These are phyloP conservation scores for Cystofilobasidium bisporidii DNA, from an alignment of 768 basidiomycete genomes.

Conservation along the genomic window DNA sequence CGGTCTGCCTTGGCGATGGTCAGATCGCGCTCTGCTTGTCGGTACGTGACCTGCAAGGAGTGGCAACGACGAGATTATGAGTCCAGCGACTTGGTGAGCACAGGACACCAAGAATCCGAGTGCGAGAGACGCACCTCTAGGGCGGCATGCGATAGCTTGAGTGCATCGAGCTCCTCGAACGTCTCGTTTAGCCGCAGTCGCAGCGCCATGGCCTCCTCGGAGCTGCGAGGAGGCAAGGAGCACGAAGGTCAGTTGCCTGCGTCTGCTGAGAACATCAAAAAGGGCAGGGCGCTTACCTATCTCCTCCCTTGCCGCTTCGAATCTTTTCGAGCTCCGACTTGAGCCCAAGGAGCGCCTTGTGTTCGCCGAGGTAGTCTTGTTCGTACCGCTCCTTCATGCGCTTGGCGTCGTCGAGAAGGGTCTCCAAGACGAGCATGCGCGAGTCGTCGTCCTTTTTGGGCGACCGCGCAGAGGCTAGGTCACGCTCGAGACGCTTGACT, in stretches of 20 bases:
- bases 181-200: slow-evolving; percentile 80
- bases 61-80: not conserved
- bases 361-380: slow-evolving; percentile 70
- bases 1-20: slow-evolving; percentile 77
- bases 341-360: slow-evolving; percentile 69
- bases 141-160: slow-evolving; percentile 60
- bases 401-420: slow-evolving; percentile 80
- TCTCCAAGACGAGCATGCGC: slow-evolving; percentile 74
- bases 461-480: slow-evolving; percentile 57
- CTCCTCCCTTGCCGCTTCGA: slow-evolving; percentile 62
- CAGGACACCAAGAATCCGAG: not conserved
- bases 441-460: slow-evolving; percentile 51
- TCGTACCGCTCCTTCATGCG: slow-evolving; percentile 84
- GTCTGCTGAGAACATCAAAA: not conserved
- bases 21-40: slow-evolving; percentile 48
- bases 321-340: slow-evolving; percentile 81
- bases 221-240: slow-evolving; percentile 42
- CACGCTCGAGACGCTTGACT: slow-evolving; percentile 67
- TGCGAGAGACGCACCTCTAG: slow-evolving; percentile 50
- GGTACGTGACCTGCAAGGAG: slow-evolving; percentile 50
- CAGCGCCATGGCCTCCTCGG: slow-evolving; percentile 78
- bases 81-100: too few relatives aligned
- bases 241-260: not conserved
- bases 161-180: slow-evolving; percentile 62
- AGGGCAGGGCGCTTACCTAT: slow-evolving; percentile 61